Percentiles rank a stretch among this genome's conserved stretches.
phyloP scores from a whole-genome alignment of 1,284 basidiomycete genomes.

The Ustilago trichophora region DNA sequence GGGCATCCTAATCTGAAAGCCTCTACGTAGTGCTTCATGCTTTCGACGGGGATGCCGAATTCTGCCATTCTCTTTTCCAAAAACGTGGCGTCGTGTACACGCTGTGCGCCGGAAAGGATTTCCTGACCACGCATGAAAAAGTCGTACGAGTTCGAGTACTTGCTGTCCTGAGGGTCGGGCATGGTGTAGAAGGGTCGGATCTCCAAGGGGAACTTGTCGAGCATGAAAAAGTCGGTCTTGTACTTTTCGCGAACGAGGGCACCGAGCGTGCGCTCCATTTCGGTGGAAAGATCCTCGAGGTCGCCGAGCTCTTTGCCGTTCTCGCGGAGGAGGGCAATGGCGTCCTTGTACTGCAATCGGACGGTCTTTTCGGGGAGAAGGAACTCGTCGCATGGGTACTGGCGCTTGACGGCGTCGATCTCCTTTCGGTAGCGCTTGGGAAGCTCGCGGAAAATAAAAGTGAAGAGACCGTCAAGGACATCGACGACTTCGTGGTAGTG shows the following conservation, averaged over 20 bases:
- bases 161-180: constrained; percentile 60
- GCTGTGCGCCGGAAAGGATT: constrained; percentile 95
- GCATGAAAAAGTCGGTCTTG: constrained; percentile 65
- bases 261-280: constrained; percentile 62
- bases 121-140: constrained; percentile 99
- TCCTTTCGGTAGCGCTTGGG: constrained; percentile 77
- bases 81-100: constrained; percentile 88
- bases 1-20: constrained; percentile 93
- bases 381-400: constrained; percentile 79
- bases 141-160: constrained; percentile 95
- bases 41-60: constrained; percentile 79
- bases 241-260: constrained; percentile 64
- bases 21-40: constrained; percentile 90
- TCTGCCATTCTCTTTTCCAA: constrained; percentile 82
- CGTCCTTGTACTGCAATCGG: constrained; percentile 61
- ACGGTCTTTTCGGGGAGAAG: constrained; percentile 62
- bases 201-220: constrained; percentile 65
- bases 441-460: constrained; percentile 65
- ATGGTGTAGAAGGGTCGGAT: constrained; percentile 67
- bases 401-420: constrained; percentile 81
- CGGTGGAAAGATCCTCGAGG: constrained; percentile 64
- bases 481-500: constrained; percentile 84
- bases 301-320: constrained; percentile 61
- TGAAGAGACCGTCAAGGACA: constrained; percentile 62
- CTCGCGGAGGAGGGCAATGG: constrained; percentile 61